Percentiles rank a stretch among this genome's conserved stretches.
phyloP scores from a whole-genome alignment of 2,329 filamentous ascomycete genomes.

The Colletotrichum sp. region DNA sequence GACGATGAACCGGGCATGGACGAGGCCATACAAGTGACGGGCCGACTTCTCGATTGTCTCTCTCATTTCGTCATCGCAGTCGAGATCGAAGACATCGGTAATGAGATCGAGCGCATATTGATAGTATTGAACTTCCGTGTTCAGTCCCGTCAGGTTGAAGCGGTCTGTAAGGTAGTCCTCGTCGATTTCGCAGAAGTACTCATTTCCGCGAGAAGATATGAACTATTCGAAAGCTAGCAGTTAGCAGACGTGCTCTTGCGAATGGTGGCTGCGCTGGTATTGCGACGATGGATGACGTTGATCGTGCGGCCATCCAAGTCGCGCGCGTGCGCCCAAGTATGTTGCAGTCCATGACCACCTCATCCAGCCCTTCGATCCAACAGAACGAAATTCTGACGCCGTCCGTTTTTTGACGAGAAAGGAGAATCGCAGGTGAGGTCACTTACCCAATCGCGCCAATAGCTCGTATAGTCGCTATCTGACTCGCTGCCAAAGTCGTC shows the following conservation, averaged over 20 bases:
- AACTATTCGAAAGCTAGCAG: constrained; percentile 65
- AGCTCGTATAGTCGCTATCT: constrained; percentile 98
- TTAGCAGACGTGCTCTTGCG: not conserved
- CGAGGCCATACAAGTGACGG: constrained; percentile 91
- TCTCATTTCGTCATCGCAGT: constrained; percentile 97
- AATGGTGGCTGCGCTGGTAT: not conserved
- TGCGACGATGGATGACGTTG: not conserved
- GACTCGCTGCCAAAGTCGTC: constrained; percentile 98
- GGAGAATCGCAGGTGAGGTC: not conserved
- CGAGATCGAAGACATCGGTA: constrained; percentile 97
- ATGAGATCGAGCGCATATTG: constrained; percentile 98
- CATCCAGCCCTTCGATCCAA: not conserved
- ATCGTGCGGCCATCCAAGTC: not conserved
- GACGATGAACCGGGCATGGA: constrained; percentile 96
- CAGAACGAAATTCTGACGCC: not conserved
- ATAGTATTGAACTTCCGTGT: constrained; percentile 98
- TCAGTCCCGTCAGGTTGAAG: constrained; percentile 96
- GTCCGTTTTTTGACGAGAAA: not conserved
- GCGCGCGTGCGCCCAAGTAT: not conserved
- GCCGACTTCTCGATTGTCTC: constrained; percentile 98
- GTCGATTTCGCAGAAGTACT: constrained; percentile 99
- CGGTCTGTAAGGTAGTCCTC: constrained; percentile 98
- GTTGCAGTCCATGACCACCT: not conserved
- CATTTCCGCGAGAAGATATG: constrained; percentile 95
- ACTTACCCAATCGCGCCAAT: constrained; percentile 99